A percentile compares a stretch with the other conserved stretches of the same genome.
Conservation (phyloP, 495 filamentous ascomycete species). For the Clavariopsis aquatica region DNA sequence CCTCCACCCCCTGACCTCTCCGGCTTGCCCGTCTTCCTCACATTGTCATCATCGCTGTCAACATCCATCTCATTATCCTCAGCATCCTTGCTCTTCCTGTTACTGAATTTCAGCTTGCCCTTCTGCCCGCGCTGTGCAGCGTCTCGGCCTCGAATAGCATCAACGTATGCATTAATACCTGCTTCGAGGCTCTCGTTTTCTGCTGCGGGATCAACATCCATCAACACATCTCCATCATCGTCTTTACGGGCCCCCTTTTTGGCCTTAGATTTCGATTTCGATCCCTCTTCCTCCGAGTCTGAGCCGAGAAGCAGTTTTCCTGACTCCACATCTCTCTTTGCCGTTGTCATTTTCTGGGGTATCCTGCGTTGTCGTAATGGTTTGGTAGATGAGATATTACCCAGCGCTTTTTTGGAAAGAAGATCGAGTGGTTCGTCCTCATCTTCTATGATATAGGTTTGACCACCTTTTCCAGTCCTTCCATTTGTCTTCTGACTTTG, state of each 20-base stretch:
- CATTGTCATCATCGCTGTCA: constrained; percentile 45
- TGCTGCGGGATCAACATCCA: constrained; percentile 48
- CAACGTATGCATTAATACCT: constrained; percentile 88
- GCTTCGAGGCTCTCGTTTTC: constrained; percentile 50
- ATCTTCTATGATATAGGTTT: constrained; percentile 82
- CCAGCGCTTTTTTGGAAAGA: constrained; percentile 81
- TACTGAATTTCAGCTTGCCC: constrained; percentile 85
- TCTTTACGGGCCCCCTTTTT: constrained; percentile 59
- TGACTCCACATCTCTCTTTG: constrained; percentile 69
- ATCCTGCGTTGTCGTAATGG: constrained; percentile 54
- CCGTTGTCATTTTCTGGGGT: constrained; percentile 58
- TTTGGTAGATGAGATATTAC: constrained; percentile 88
- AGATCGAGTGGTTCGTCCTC: constrained; percentile 93
- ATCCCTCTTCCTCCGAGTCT: constrained; percentile 42
- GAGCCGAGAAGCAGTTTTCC: constrained; percentile 83
- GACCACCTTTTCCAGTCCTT: constrained; percentile 42
- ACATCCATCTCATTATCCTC: constrained; percentile 74
- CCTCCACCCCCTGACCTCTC: constrained; percentile 13
- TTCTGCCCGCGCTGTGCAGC: constrained; percentile 76
- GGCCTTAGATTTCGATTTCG: not conserved
- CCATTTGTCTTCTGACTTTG: constrained; percentile 57
- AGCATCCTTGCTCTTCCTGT: constrained; percentile 61
- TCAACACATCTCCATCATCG: constrained; percentile 58
- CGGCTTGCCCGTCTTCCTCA: constrained; percentile 11
- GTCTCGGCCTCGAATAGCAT: constrained; percentile 82